Percentiles rank a stretch among this genome's conserved stretches.
phyloP scores from a whole-genome alignment of 73 alveolate genomes.

The Paramecium caudatum region DNA sequence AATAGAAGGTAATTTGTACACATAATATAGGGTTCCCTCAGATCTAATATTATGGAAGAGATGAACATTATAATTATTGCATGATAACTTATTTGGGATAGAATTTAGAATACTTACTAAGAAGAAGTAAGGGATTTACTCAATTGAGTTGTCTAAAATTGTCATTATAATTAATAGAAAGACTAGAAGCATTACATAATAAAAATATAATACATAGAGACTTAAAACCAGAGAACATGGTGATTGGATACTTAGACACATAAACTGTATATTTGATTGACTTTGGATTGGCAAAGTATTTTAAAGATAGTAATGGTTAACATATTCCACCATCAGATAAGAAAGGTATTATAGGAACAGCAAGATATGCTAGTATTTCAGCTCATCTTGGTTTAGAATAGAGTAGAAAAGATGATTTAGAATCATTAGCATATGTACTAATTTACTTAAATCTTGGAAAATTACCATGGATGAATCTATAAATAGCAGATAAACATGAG shows the following conservation, averaged over 20 bases:
- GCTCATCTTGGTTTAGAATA: conserved; percentile 84
- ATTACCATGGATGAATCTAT: conserved; percentile 82
- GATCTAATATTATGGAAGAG: conserved; percentile 76
- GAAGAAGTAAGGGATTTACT: conserved; percentile 73
- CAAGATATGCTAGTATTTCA: conserved; percentile 83
- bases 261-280: conserved; percentile 86
- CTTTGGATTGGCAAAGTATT: conserved; percentile 94
- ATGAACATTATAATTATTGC: conserved; percentile 86
- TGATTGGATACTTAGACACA: conserved; percentile 64
- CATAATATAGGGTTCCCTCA: conserved; percentile 70
- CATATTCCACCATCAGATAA: conserved; percentile 83
- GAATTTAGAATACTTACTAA: conserved; percentile 88
- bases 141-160: conserved; percentile 35
- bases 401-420: conserved; percentile 88
- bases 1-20: conserved; percentile 2
- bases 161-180: conserved; percentile 61
- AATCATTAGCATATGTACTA: conserved; percentile 79
- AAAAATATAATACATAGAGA: conserved; percentile 71
- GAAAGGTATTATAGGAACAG: conserved; percentile 86
- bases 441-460: conserved; percentile 79
- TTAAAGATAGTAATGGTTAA: conserved; percentile 82
- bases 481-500: conserved; percentile 78
- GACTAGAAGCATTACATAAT: conserved; percentile 63
- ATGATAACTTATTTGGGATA: conserved; percentile 95
- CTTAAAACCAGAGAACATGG: conserved; percentile 73